Conservation (phyloP, 139 green algal genomes). For the Eudorina sp. region DNA sequence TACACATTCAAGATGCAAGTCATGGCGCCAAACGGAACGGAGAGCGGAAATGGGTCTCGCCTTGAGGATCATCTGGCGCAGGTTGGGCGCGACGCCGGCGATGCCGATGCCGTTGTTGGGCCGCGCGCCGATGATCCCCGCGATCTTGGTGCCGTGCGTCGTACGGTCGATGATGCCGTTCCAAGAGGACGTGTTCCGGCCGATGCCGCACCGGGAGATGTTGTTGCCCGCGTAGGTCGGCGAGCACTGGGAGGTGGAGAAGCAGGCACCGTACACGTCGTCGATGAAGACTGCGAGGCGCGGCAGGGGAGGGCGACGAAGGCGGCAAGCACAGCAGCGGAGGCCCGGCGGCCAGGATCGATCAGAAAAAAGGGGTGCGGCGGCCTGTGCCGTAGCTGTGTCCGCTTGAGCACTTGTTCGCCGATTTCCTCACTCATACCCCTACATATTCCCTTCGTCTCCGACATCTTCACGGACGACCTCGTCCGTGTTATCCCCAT, state of each 20-base stretch:
- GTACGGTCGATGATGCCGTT: slow-evolving; percentile 11
- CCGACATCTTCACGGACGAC: no score
- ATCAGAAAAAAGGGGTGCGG: no score
- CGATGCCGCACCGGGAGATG: slow-evolving; percentile 5
- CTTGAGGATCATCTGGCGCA: slow-evolving; percentile 43
- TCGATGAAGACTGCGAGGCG: slow-evolving; percentile 9
- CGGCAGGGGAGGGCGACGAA: neutral
- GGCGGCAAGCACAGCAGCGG: no score
- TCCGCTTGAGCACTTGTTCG: no score
- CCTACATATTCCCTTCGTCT: no score
- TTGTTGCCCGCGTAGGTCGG: neutral
- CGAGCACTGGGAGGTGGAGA: neutral
- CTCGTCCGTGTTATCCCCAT: no score
- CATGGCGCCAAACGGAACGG: no score
- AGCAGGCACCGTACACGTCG: slow-evolving; percentile 31
- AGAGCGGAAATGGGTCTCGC: neutral
- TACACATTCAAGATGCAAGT: no score
- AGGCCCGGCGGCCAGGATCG: neutral
- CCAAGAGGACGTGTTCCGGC: neutral
- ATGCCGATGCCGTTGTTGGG: slow-evolving; percentile 24
- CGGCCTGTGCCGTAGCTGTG: no score
- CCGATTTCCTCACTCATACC: no score
- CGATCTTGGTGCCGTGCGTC: slow-evolving; percentile 40
- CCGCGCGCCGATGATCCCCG: slow-evolving; percentile 21
- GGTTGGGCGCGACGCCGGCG: slow-evolving; percentile 21